Conservation (phyloP, 1,139 yeast genomes). For the Kazachstania sp. region DNA sequence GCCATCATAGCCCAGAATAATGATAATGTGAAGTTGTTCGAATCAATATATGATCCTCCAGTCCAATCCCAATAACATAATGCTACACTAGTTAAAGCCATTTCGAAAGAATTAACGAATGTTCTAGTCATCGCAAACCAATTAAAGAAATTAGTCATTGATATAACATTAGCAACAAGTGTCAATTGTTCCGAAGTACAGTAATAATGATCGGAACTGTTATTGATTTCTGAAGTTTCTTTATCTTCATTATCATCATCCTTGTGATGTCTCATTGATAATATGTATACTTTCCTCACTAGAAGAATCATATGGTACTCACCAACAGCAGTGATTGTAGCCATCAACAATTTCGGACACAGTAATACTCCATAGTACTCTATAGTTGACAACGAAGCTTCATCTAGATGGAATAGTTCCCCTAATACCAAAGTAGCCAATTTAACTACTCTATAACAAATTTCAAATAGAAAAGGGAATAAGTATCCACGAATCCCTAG, state of each 20-base stretch:
- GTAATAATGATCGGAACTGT: not conserved
- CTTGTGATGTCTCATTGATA: slow-evolving; percentile 26
- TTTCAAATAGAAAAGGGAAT: slow-evolving; percentile 62
- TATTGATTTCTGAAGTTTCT: slow-evolving; percentile 12
- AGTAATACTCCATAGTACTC: slow-evolving; percentile 34
- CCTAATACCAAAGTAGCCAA: slow-evolving; percentile 1
- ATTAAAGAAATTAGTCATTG: slow-evolving; percentile 69
- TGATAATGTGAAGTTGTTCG: slow-evolving; percentile 20
- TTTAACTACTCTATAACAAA: slow-evolving; percentile 17
- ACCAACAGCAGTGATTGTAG: slow-evolving; percentile 59
- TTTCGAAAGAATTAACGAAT: slow-evolving; percentile 78
- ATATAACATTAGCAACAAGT: slow-evolving; percentile 33
- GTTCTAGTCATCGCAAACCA: slow-evolving; percentile 77
- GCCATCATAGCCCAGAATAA: slow-evolving; percentile 43
- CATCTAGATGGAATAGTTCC: not conserved
- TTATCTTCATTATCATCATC: slow-evolving; percentile 18
- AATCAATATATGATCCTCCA: slow-evolving; percentile 18
- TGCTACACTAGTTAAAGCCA: slow-evolving; percentile 62
- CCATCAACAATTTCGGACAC: slow-evolving; percentile 64
- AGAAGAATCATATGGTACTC: slow-evolving; percentile 54
- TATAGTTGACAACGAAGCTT: not conserved
- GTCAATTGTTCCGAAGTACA: slow-evolving; percentile 6
- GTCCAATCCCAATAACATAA: slow-evolving; percentile 69
- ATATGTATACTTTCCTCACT: slow-evolving; percentile 30
- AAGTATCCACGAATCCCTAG: slow-evolving; percentile 64